Base-by-base conservation (phyloP, 2,329 filamentous ascomycete species). In the Xylaria sp. region DNA sequence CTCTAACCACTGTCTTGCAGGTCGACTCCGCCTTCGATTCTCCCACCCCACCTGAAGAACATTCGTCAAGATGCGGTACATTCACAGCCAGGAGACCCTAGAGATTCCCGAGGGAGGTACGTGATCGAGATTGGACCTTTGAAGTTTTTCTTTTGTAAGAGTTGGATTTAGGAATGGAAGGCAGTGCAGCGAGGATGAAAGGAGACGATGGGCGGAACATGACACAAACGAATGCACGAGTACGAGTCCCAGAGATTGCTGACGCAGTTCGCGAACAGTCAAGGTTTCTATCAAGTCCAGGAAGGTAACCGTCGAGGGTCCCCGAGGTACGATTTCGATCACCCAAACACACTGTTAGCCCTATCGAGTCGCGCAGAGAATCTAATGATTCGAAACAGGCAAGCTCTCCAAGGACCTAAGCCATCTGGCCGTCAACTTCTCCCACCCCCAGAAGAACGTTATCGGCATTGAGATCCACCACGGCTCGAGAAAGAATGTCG, bases 381-480 rank as follows among this genome's bases (percentile, higher is more conserved):
- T 77, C 77, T 79, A 77, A 82, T 73, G 42, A 73, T 75, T 68
- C 64, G 36, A 71, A 72, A 80, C 79, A 93, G 92, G 96, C 86
- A 98, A 97, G 89, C 93, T 99, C 82, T 86, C 88, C 80, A 99
- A 98, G 92, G 92, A 98, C 85, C 92, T 99, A 78, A 93, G 91
- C 85, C 96, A 99, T 86, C 86, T 99, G 81, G 91, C 95, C 77
- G 95, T 99, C 85, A 96, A 91, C 88, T 99, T 99, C 90, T 90
- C 91, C 77, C 88, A 92, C 83, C 92, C 93, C 80, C 89, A 91
- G 87, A 92, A 92, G 87, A 88, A 92, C 85, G 81, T 92, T 79
- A 94, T 99, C 88, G 92, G 92, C 81, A 98, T 99, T 82, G 94
- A 98, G 88, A 92, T 99, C 82, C 97, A 99, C 92, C 96, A 99